Percentiles rank a stretch among this genome's conserved stretches.
Conservation (phyloP, 257 asterid genomes). For the Paraleonurus japonicus region DNA sequence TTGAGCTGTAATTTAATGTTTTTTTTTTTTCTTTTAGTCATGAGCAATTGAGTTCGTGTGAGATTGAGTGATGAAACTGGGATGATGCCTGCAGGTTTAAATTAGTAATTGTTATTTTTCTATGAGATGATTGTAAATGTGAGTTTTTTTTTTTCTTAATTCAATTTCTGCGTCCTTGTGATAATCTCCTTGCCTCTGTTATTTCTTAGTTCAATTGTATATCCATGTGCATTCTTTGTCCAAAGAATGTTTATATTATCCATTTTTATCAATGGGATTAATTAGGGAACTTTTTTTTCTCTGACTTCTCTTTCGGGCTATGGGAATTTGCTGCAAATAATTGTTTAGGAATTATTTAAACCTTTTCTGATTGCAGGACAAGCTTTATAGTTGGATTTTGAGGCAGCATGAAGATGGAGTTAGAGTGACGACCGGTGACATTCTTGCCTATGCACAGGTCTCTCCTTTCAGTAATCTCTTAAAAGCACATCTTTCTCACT, state of each 20-base stretch:
- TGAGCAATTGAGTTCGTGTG: conserved; percentile 7
- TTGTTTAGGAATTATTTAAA: not conserved
- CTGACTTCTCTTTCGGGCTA: not conserved
- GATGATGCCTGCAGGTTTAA: conserved; percentile 1
- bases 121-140: not conserved
- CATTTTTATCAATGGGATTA: not conserved
- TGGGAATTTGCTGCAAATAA: not conserved
- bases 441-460: conserved; percentile 55
- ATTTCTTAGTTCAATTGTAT: not conserved
- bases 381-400: conserved; percentile 52
- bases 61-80: conserved; percentile 14
- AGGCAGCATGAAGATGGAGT: conserved; percentile 60
- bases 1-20: conserved; percentile 12
- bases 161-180: not conserved
- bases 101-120: not conserved
- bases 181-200: not conserved
- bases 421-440: conserved; percentile 54
- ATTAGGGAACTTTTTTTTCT: not conserved
- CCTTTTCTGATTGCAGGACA: conserved; percentile 41
- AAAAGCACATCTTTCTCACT: not conserved
- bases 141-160: not conserved
- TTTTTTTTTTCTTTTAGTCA: not conserved
- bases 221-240: not conserved
- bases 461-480: not conserved
- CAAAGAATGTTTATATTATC: not conserved